Base-by-base conservation (phyloP, 78 protist genomes). In the Dictyostelium firmibasis region DNA sequence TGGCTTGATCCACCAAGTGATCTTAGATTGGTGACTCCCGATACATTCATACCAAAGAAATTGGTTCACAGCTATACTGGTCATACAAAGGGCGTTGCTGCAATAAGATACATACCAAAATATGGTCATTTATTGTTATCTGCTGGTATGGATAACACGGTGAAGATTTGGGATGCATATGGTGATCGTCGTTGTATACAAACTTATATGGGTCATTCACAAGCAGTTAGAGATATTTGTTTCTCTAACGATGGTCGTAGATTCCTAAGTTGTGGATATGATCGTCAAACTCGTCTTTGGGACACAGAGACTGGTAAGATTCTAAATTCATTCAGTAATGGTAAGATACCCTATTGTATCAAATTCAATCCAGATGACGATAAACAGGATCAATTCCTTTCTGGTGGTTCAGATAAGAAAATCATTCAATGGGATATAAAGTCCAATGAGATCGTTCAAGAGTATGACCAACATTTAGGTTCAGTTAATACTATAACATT, bases 241-340 rank as follows among this genome's bases (percentile, higher is more conserved):
- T 98, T 97, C 91, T 74, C 81, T 64, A 29, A 89, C 72, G 96
- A 97, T 67, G 98, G 99, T 20, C 35, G 95, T 38, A 79, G 84
- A 25, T 98, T 99, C 98, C 43, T 97, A 79, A 92, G 96, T 29
- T 57, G 86, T 83, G 33, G 96, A 0, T 97, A 92, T 91, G 99
- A 99, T 84, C 67, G 96, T 35, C 27, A 38, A 31, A 74, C 97
- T n/a, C 36, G 88, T 60, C 67, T 94, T 64, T 99, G 99, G 99
- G 99, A 99, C 83, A 98, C 99, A 20, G 99, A 99, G 77, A 99
- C 99, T 4, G 99, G 99, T 9, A 53, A 96, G 85, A 83, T 97
- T 67, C 25, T 97, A 35, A 31, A 75, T 23, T 36, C 98, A 2
- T 98, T 33, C 81, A 64, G 79, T 62, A 93, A 93, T 64, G 96